Evolutionary conservation across 805 yeast species (phyloP).

Genomic region (Metschnikowia bowlesiae): DNA sequence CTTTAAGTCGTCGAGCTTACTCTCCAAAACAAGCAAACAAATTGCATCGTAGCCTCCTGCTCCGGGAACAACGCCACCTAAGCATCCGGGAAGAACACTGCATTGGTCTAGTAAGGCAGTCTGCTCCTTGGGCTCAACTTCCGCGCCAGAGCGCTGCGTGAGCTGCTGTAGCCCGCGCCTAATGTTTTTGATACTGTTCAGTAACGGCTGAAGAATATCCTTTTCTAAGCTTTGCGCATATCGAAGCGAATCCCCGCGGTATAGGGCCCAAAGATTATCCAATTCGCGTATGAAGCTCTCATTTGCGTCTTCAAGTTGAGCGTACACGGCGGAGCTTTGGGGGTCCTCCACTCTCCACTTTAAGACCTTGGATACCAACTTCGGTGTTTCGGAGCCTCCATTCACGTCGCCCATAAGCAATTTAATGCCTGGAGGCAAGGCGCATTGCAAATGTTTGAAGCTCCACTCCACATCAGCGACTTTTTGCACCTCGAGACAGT

Average conservation of each 20-base stretch:
- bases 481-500: slow-evolving; percentile 20
- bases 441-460: slow-evolving; percentile 48
- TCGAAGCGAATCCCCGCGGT: slow-evolving; percentile 23
- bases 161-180: slow-evolving; percentile 56
- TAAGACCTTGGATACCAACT: slow-evolving; percentile 71
- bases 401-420: slow-evolving; percentile 89
- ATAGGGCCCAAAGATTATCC: slow-evolving; percentile 31
- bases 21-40: slow-evolving; percentile 56
- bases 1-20: slow-evolving; percentile 30
- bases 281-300: slow-evolving; percentile 49
- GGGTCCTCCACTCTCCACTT: slow-evolving; percentile 60
- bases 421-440: slow-evolving; percentile 63
- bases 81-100: slow-evolving; percentile 58
- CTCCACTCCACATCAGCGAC: slow-evolving; percentile 57
- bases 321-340: slow-evolving; percentile 50
- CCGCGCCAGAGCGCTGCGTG: slow-evolving; percentile 68
- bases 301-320: slow-evolving; percentile 55
- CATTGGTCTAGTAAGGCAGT: slow-evolving; percentile 58
- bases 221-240: slow-evolving; percentile 26
- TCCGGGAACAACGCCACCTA: slow-evolving; percentile 98
- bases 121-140: slow-evolving; percentile 82
- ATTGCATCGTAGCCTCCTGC: slow-evolving; percentile 98
- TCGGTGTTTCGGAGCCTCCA: slow-evolving; percentile 94
- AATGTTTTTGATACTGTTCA: slow-evolving; percentile 43
- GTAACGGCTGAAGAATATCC: slow-evolving; percentile 27